Evolutionary conservation across 305 asterid species (phyloP), one percentile per base, ranked within the genome.

Genomic region (Solanum hybrid): DNA sequence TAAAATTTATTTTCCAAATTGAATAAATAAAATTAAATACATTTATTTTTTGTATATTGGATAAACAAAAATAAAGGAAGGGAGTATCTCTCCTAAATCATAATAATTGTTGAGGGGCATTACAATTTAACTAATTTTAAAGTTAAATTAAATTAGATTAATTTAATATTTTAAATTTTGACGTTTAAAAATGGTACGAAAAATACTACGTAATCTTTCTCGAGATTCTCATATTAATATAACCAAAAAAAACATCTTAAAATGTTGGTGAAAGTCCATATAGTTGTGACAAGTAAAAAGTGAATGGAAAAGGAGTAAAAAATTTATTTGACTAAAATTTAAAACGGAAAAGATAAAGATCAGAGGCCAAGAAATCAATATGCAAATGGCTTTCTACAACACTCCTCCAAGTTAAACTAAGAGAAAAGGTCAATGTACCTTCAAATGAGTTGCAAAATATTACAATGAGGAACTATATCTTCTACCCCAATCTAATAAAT

Each of bases 181-280:
- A 68, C 27, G 0, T 68, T n/a, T 2, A n/a, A 70, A 70, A 24
- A 70, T 0, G 13, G 7, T 10, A 70, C 3, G 1, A 24, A 24
- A 70, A 68, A 68, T n/a, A 10, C 1, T n/a, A 34, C 0, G 12
- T n/a, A 24, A 68, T 68, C 15, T 68, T n/a, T n/a, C 73, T 61
- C 12, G 6, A 61, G 12, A 61, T 61, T 61, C 31, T 68, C 76
- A 24, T 68, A 68, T 24, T 68, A 68, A 65, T 65, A 65, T 65
- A 3, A 65, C 24, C 4, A 8, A n/a, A n/a, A 68, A 8, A 68
- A 68, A 9, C 1, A 68, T n/a, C 1, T 10, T 68, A 68, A 68
- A 24, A 5, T 70, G 15, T 70, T 70, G 32, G 0, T 65, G 75
- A 65, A n/a, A 65, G 14, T 9, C 27, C 5, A 65, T 65, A 65